Conservation (phyloP, 352 stramenopile species). For the Pythium utonaiense region DNA sequence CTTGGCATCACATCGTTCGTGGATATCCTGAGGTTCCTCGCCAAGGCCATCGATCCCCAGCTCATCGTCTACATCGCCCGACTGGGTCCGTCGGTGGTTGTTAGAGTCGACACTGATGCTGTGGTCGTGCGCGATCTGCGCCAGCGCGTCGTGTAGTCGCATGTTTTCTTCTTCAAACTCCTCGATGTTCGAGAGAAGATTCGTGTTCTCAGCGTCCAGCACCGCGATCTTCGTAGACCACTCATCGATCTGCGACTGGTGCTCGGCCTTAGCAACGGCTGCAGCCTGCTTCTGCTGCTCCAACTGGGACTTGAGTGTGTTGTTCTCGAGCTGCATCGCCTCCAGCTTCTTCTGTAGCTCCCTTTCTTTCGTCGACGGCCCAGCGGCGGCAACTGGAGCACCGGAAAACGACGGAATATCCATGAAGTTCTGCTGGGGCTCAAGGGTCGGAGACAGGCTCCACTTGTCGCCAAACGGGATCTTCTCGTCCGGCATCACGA, state of each 20-base stretch:
- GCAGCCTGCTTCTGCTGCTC: conserved; percentile 6
- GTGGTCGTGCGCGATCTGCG: conserved; percentile 1
- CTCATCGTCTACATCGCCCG: conserved; percentile 7
- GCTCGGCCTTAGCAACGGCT: neutral
- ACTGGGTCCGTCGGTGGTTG: neutral
- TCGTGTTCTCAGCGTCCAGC: conserved; percentile 14
- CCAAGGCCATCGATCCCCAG: conserved; percentile 17
- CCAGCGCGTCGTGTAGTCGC: conserved; percentile 15
- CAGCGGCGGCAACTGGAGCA: neutral
- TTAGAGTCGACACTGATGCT: conserved; percentile 1
- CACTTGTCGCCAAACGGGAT: conserved; percentile 10
- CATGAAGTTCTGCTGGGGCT: neutral
- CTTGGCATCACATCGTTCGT: conserved; percentile 59
- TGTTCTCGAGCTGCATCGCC: conserved; percentile 14
- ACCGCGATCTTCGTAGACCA: conserved; percentile 9
- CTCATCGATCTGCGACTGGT: conserved; percentile 12
- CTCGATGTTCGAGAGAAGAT: conserved; percentile 14
- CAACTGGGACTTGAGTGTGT: conserved; percentile 7
- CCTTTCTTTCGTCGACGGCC: neutral
- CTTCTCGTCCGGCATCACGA: conserved; percentile 19
- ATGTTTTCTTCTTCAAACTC: conserved; percentile 23
- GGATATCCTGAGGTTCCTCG: conserved; percentile 14
- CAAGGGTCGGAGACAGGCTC: neutral
- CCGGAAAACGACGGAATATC: neutral
- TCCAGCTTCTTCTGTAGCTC: conserved; percentile 14